A percentile compares a stretch with the other conserved stretches of the same genome.
phyloP scores from a whole-genome alignment of 2,329 filamentous ascomycete species.

The Fusarium continuum region DNA sequence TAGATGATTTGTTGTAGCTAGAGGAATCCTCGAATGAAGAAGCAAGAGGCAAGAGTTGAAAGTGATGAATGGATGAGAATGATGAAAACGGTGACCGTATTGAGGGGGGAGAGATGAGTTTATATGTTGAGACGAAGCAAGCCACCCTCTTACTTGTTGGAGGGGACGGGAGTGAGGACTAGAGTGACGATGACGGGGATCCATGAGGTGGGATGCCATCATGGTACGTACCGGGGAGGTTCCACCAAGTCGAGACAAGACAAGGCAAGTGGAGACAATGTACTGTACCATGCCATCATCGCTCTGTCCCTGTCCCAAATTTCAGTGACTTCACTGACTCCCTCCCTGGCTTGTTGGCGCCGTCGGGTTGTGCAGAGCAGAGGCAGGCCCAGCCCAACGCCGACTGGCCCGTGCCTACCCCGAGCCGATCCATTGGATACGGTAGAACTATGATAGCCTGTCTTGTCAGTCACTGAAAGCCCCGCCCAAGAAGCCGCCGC shows the following conservation, averaged over 20 bases:
- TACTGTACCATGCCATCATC: constrained; percentile 29
- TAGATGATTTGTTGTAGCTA: background rate
- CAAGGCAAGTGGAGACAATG: constrained; percentile 19
- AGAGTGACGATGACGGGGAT: constrained; percentile 21
- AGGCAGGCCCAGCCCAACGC: background rate
- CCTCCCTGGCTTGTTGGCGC: constrained; percentile 11
- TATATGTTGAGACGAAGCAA: constrained; percentile 34
- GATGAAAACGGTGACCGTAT: constrained; percentile 31
- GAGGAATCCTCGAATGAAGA: background rate
- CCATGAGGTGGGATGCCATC: constrained; percentile 26
- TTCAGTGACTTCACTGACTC: constrained; percentile 26
- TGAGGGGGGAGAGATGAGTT: constrained; percentile 29
- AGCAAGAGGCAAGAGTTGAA: background rate
- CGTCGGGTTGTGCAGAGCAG: background rate
- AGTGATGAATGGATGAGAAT: constrained; percentile 11
- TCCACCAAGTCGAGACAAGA: constrained; percentile 7
- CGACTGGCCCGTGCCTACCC: constrained; percentile 2
- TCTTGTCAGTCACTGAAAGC: background rate
- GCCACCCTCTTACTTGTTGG: constrained; percentile 9
- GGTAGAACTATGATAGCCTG: too few relatives aligned
- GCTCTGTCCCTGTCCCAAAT: constrained; percentile 3
- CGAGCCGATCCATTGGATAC: background rate
- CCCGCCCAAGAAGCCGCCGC: background rate
- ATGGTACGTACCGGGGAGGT: constrained; percentile 22
- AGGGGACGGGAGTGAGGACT: constrained; percentile 12